phyloP scores from a whole-genome alignment of 2,329 filamentous ascomycete species.

The Diaporthe citri region DNA sequence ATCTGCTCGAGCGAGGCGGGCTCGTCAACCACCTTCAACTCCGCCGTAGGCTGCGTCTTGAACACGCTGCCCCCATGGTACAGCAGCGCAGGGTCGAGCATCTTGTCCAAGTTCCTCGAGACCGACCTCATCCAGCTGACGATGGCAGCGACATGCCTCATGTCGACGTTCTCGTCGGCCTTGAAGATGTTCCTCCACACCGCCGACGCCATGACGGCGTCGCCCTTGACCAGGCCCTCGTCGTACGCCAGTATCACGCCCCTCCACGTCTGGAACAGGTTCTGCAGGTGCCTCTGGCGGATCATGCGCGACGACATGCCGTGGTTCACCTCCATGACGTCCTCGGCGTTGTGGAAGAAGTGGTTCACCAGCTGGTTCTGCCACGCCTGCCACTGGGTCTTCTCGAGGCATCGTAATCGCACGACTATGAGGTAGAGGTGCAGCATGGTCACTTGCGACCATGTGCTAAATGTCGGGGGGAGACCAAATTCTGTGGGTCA shows the following conservation, averaged over 20 bases:
- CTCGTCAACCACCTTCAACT: slow-evolving; percentile 55
- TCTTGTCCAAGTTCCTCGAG: slow-evolving; percentile 62
- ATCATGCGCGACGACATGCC: slow-evolving; percentile 71
- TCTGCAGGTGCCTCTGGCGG: slow-evolving; percentile 80
- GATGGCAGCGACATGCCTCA: slow-evolving; percentile 63
- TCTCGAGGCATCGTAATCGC: slow-evolving; percentile 83
- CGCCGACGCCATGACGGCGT: slow-evolving; percentile 82
- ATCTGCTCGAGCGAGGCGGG: slow-evolving; percentile 53
- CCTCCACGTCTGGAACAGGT: slow-evolving; percentile 93
- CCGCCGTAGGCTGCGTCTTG: slow-evolving; percentile 54
- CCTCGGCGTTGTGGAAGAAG: slow-evolving; percentile 92
- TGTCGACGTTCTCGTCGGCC: slow-evolving; percentile 66
- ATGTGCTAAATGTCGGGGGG: slow-evolving; percentile 90
- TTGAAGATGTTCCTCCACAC: slow-evolving; percentile 96
- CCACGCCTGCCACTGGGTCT: slow-evolving; percentile 78
- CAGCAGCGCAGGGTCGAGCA: slow-evolving; percentile 58
- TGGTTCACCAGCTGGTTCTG: slow-evolving; percentile 94
- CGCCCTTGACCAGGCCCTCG: slow-evolving; percentile 81
- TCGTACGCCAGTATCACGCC: slow-evolving; percentile 88
- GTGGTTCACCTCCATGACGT: slow-evolving; percentile 85
- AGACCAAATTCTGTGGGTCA: slow-evolving; percentile 77
- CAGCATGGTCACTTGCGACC: slow-evolving; percentile 95
- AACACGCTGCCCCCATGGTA: slow-evolving; percentile 54
- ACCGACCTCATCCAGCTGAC: slow-evolving; percentile 68
- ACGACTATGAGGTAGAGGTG: slow-evolving; percentile 94